Evolutionary conservation across 257 asterid species (phyloP).

Genomic region (Penstemon newberryi): DNA sequence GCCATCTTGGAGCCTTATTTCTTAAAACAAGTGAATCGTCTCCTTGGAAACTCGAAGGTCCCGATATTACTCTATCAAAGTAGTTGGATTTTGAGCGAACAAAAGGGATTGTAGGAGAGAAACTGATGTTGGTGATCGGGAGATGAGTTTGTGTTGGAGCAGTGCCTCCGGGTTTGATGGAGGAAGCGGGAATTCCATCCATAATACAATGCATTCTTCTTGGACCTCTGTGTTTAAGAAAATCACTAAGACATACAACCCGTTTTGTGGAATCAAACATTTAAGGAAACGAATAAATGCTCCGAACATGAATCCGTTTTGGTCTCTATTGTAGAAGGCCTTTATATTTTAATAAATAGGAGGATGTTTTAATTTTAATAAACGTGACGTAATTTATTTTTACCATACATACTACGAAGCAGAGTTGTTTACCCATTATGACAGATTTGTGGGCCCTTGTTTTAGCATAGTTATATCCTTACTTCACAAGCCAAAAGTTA

Average conservation of each 20-base stretch:
- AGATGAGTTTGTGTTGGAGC: constrained; percentile 65
- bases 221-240: constrained; percentile 68
- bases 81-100: constrained; percentile 52
- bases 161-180: constrained; percentile 69
- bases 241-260: neutral
- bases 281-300: neutral
- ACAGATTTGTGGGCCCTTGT: too few species aligned
- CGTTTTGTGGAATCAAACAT: neutral
- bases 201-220: constrained; percentile 78
- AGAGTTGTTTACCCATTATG: too few species aligned
- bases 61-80: constrained; percentile 43
- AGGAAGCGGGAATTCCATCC: constrained; percentile 67
- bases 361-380: too few species aligned
- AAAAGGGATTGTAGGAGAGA: constrained; percentile 51
- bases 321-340: too few species aligned
- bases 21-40: constrained; percentile 59
- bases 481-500: too few species aligned
- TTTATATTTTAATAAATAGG: too few species aligned
- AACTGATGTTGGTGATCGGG: constrained; percentile 41
- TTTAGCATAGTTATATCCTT: too few species aligned
- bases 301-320: too few species aligned
- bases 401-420: too few species aligned
- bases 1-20: constrained; percentile 94
- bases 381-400: too few species aligned
- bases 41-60: constrained; percentile 33